These are phyloP conservation scores for Cantharellus cinnabarinus DNA, from an alignment of 768 basidiomycete genomes.

Conservation along the genomic window DNA sequence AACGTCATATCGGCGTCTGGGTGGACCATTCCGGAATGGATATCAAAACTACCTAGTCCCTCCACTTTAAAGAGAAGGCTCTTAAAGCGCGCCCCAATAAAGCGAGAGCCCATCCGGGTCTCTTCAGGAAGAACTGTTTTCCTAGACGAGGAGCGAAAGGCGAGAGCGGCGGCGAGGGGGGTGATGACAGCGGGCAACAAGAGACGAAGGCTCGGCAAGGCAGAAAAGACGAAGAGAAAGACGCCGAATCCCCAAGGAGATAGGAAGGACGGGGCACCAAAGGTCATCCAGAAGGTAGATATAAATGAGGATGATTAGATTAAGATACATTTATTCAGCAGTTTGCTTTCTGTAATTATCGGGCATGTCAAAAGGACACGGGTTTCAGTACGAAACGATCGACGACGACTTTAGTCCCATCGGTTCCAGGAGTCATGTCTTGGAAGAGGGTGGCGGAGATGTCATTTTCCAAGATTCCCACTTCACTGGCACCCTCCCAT, in stretches of 20 bases:
- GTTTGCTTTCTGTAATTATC: too few species aligned
- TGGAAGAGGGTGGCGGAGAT: too few species aligned
- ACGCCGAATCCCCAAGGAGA: background rate
- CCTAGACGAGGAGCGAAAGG: conserved; percentile 23
- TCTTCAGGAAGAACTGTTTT: too few species aligned
- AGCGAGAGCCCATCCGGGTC: conserved; percentile 44
- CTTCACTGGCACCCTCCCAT: too few species aligned
- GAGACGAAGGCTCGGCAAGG: conserved; percentile 30
- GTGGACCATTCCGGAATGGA: conserved; percentile 61
- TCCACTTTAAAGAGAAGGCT: conserved; percentile 68
- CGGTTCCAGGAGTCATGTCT: too few species aligned
- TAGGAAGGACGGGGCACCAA: background rate
- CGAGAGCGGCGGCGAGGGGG: conserved; percentile 53
- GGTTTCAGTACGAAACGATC: too few species aligned
- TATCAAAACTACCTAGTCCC: conserved; percentile 81
- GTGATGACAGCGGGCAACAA: conserved; percentile 66
- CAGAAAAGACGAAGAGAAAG: conserved; percentile 3
- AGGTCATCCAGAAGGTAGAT: background rate
- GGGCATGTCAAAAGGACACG: too few species aligned
- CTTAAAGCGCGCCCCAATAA: conserved; percentile 52
- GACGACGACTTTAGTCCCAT: too few species aligned
- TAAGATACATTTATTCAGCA: too few species aligned
- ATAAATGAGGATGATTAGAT: background rate
- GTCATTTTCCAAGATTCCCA: too few species aligned
- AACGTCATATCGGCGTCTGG: conserved; percentile 35